Percentiles rank a stretch among this genome's conserved stretches.
Evolutionary conservation across 2,329 filamentous ascomycete species (phyloP).

Genomic region (Xylariaceae sp.): DNA sequence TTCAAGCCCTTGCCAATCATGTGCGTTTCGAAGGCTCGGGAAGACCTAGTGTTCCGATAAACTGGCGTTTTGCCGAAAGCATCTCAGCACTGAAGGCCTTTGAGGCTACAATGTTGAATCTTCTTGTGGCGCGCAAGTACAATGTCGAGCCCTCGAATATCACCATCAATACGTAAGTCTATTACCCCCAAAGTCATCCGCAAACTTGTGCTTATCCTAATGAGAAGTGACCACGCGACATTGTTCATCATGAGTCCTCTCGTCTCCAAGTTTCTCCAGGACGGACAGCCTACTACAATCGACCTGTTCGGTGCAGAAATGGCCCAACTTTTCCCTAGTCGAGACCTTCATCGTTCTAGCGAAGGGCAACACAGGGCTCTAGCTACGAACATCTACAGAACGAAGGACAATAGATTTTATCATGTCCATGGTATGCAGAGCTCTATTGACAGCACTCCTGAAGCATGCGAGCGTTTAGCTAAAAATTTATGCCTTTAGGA

Average conservation of each 20-base stretch:
- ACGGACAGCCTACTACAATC: not conserved
- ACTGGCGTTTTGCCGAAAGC: conserved; percentile 24
- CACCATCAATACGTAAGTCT: conserved; percentile 21
- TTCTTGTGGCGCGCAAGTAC: conserved; percentile 18
- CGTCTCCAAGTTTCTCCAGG: conserved; percentile 4
- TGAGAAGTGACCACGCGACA: conserved; percentile 18
- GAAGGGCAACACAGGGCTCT: conserved; percentile 7
- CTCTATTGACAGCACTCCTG: not conserved
- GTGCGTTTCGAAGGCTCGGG: conserved; percentile 19
- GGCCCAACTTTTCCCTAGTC: conserved; percentile 6
- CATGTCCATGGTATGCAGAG: conserved; percentile 15
- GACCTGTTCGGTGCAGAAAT: conserved; percentile 11
- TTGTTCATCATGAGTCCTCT: conserved; percentile 20
- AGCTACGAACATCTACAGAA: conserved; percentile 23
- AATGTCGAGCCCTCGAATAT: conserved; percentile 16
- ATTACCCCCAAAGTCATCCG: not conserved
- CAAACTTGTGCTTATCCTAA: not conserved
- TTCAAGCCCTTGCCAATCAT: conserved; percentile 10
- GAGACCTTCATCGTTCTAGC: conserved; percentile 11
- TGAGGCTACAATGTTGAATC: conserved; percentile 23
- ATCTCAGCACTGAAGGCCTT: conserved; percentile 26
- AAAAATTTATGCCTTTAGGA: not conserved
- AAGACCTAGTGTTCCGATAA: conserved; percentile 19
- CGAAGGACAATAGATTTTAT: conserved; percentile 19
- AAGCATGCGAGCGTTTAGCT: not conserved